Evolutionary conservation across 2,329 filamentous ascomycete genomes (phyloP).

Genomic region (Coniochaeta sp.): DNA sequence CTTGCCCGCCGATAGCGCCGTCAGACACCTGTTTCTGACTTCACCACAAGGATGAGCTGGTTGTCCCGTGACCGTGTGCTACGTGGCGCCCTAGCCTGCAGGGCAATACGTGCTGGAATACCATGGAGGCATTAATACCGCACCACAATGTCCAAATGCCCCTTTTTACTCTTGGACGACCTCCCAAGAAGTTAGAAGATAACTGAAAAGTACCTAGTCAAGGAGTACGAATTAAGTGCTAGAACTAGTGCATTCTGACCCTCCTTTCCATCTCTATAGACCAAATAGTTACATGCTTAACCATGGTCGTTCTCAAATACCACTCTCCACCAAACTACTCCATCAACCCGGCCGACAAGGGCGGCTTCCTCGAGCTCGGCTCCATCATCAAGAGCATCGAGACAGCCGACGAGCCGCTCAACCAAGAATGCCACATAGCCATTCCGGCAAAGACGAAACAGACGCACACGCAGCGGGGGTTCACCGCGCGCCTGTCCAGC

Average conservation of each 20-base stretch:
- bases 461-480: neutral
- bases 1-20: neutral
- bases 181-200: neutral
- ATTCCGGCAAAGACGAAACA: neutral
- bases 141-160: neutral
- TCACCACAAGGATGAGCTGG: neutral
- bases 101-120: neutral
- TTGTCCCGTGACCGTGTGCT: neutral
- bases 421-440: neutral
- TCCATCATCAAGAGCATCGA: neutral
- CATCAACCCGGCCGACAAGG: neutral
- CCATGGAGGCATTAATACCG: conserved; percentile 5
- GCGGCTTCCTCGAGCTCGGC: neutral
- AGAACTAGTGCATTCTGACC: neutral
- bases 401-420: neutral
- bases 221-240: neutral
- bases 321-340: neutral
- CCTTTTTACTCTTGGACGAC: neutral
- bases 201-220: neutral
- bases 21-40: neutral
- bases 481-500: neutral
- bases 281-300: no score
- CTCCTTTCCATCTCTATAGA: neutral
- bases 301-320: neutral
- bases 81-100: neutral